Percentiles rank a stretch among this genome's conserved stretches.
These are phyloP conservation scores for Psilocybe cubensis DNA, from an alignment of 768 basidiomycete species.

Conservation along the genomic window DNA sequence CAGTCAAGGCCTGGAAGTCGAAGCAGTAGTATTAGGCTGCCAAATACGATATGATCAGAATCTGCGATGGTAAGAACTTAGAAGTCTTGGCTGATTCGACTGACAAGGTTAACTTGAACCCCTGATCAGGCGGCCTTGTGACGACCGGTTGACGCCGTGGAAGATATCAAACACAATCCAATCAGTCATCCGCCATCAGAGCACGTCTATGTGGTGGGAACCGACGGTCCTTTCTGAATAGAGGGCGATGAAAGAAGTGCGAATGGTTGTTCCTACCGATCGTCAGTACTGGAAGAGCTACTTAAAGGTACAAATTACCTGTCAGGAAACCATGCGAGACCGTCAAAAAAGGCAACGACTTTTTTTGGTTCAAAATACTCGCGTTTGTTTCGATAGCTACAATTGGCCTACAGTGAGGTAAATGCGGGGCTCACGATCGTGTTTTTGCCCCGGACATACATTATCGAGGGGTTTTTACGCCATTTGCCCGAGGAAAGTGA, in stretches of 20 bases:
- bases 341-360: constrained; percentile 21
- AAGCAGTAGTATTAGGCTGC: constrained; percentile 23
- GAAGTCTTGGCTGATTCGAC: constrained; percentile 30
- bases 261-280: constrained; percentile 20
- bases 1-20: constrained; percentile 30
- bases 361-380: constrained; percentile 18
- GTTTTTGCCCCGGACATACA: constrained; percentile 6
- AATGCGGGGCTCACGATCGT: background rate
- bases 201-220: constrained; percentile 26
- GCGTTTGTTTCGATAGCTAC: background rate
- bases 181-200: constrained; percentile 29
- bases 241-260: constrained; percentile 13
- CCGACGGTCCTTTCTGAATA: constrained; percentile 19
- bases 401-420: constrained; percentile 7
- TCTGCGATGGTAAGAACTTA: constrained; percentile 26
- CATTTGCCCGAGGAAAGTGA: constrained; percentile 7
- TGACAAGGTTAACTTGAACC: constrained; percentile 26
- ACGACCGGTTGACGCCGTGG: constrained; percentile 31
- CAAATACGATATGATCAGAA: constrained; percentile 31
- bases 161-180: constrained; percentile 21
- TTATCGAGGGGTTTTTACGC: constrained; percentile 7
- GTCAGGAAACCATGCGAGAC: constrained; percentile 21
- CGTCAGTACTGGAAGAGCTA: constrained; percentile 14
- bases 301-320: constrained; percentile 27
- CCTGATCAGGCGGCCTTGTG: constrained; percentile 40